Conservation (phyloP, 139 green algal species). For the Pleodorina starrii region DNA sequence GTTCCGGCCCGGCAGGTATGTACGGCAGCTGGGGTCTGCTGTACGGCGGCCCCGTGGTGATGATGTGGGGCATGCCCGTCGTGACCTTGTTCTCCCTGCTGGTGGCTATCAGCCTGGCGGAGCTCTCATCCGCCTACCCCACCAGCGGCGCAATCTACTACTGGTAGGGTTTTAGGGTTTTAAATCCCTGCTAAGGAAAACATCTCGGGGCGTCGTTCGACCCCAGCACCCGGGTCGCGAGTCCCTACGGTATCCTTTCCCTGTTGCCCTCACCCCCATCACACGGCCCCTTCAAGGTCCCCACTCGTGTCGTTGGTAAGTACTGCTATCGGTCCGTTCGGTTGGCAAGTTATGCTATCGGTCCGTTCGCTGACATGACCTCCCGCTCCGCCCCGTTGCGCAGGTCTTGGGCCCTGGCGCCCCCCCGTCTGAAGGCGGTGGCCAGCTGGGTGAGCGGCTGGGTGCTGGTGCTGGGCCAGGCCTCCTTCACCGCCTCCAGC, state of each 20-base stretch:
- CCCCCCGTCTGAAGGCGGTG: not conserved
- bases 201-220: too few relatives aligned
- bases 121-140: conserved; percentile 43
- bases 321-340: too few relatives aligned
- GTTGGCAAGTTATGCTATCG: too few relatives aligned
- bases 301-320: too few relatives aligned
- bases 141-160: conserved; percentile 21
- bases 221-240: too few relatives aligned
- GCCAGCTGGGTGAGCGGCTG: conserved; percentile 42
- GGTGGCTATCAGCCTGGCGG: conserved; percentile 20
- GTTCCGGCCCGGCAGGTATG: not conserved
- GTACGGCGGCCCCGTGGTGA: conserved; percentile 33
- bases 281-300: too few relatives aligned
- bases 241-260: too few relatives aligned
- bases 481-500: conserved; percentile 15
- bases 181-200: too few relatives aligned
- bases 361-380: too few relatives aligned
- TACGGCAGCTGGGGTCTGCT: conserved; percentile 25
- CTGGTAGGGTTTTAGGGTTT: too few relatives aligned
- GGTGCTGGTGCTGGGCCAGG: conserved; percentile 31
- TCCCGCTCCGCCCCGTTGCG: too few relatives aligned
- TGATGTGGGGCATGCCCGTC: conserved; percentile 25
- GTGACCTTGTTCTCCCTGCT: conserved; percentile 15
- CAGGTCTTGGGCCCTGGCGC: not conserved
- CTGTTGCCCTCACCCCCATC: too few relatives aligned